phyloP scores from a whole-genome alignment of 352 stramenopile genomes.

The Thalassiosira ordinaria region DNA sequence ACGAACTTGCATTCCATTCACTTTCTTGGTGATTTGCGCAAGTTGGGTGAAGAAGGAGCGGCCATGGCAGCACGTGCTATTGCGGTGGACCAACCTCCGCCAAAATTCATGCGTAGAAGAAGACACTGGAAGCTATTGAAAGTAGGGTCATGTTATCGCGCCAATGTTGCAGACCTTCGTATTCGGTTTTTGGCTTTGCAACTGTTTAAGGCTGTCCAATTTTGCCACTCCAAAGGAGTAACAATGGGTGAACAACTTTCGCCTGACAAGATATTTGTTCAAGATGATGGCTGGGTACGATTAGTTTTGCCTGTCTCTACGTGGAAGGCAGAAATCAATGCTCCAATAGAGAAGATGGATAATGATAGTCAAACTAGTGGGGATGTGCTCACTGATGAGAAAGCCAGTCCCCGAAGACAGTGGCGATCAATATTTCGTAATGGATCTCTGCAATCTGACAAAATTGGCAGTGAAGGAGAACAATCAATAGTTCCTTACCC shows the following conservation, averaged over 20 bases:
- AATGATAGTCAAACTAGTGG: neutral
- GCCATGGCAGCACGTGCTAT: neutral
- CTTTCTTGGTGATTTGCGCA: slow-evolving; percentile 11
- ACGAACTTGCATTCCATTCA: neutral
- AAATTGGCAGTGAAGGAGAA: neutral
- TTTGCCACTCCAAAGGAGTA: slow-evolving; percentile 36
- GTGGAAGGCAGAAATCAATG: slow-evolving; percentile 1
- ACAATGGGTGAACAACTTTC: slow-evolving; percentile 37
- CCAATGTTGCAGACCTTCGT: slow-evolving; percentile 45
- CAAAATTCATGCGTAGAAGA: slow-evolving; percentile 13
- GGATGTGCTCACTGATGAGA: slow-evolving; percentile 5
- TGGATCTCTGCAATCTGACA: neutral
- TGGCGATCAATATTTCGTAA: slow-evolving; percentile 44
- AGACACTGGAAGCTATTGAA: slow-evolving; percentile 24
- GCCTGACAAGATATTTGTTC: slow-evolving; percentile 50
- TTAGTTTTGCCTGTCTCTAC: slow-evolving; percentile 27
- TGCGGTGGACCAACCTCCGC: neutral
- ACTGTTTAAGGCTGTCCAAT: slow-evolving; percentile 42
- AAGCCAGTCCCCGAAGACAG: slow-evolving; percentile 3
- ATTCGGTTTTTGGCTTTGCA: slow-evolving; percentile 52
- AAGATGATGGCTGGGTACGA: slow-evolving; percentile 51
- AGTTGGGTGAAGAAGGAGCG: slow-evolving; percentile 3
- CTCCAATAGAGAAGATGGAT: neutral
- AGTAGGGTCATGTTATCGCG: slow-evolving; percentile 25
- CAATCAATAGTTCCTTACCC: slow-evolving; percentile 39